Base-by-base conservation (phyloP, 306 rosid species). In the Gillenia trifoliata region DNA sequence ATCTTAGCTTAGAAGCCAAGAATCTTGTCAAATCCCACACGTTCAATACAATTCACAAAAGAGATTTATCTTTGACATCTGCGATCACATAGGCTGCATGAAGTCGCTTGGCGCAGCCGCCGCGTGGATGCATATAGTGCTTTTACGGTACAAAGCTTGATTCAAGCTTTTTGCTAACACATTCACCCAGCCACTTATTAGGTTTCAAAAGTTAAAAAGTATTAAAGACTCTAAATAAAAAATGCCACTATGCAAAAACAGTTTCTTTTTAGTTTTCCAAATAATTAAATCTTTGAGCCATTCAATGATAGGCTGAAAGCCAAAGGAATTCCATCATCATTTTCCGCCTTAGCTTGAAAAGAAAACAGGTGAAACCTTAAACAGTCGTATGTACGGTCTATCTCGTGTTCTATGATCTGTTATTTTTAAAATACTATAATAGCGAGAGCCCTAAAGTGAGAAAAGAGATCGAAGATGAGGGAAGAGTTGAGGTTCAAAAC, bases 1-100 rank as follows among this genome's bases (percentile, higher is more conserved):
- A 29, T 72, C 83, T 79, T 79, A 64, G 68, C 70, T 70, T 70
- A 54, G 83, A 79, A 79, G 83, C 65, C 69, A 82, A 74, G 86
- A 83, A 83, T 75, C 79, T 79, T 79, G 76, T 79, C 83, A 62
- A 75, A 79, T 83, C 83, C 41, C 67, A 49, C 38, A 12, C 40
- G 41, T 54, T 75, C 29, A 66, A 83, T 52, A 26, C 16, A 71
- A 49, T 66, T n/a, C n/a, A 57, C 49, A 19, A 65, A 64, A 43
- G 61, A 66, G 76, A 74, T 74, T 36, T 76, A 64, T 43, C 76
- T 73, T 54, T n/a, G 67, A 73, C 52, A 64, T 64, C 26, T 43
- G 15, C 36, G 62, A 31, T 62, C 20, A 17, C 9, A 5, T 49
- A 11, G 80, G 70, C 55, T 70, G 71, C 67, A 69, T 57, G 61